Base-by-base conservation (phyloP, 2,329 filamentous ascomycete species). In the Didymella keratinophila region DNA sequence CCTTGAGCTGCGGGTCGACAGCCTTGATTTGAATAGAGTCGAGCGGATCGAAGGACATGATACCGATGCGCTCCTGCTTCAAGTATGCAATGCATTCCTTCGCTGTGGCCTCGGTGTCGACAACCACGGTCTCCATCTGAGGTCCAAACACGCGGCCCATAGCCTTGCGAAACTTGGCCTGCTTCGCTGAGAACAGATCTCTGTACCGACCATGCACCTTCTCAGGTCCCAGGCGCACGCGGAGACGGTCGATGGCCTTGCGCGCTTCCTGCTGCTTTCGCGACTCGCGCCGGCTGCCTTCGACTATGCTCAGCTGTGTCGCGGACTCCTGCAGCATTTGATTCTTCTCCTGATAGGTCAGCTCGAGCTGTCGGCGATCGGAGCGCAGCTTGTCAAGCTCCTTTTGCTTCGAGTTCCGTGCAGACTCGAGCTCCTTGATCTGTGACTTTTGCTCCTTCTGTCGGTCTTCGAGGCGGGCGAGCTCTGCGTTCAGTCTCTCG, bases 21-120 rank as follows among this genome's bases (percentile, higher is more conserved):
- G 92, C 88, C 75, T 92, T 93, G 73, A 97, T 93, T 72, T 98
- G 96, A 76, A 99, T 97, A 51, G 96, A 97, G 81, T 99, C 95
- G 18, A 99, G 84, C 1, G 95, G 95, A 63, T 98, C 93, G 76
- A 99, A 98, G 1, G 92, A 97, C 78, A 95, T 92, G 57, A 93
- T 92, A 7, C 90, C 86, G 52, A 91, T 89, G 55, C 92, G 88
- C 73, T 97, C 92, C 64, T 97, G 92, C 68, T 95, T 95, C 58
- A 99, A 86, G 71, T 97, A 96, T 67, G 95, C 88, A 55, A 99
- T 95, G 75, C 95, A 99, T 68, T 97, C 93, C 58, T 93, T 89
- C 27, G 92, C 95, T 1, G 91, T 95, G 79, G 95, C 96, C 77
- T 98, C 93, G 2, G 92, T 94, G 69, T 99, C 95, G 10, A 98